Evolutionary conservation across 1,284 basidiomycete species (phyloP).

Genomic region (Lignosus rhinocerotis): DNA sequence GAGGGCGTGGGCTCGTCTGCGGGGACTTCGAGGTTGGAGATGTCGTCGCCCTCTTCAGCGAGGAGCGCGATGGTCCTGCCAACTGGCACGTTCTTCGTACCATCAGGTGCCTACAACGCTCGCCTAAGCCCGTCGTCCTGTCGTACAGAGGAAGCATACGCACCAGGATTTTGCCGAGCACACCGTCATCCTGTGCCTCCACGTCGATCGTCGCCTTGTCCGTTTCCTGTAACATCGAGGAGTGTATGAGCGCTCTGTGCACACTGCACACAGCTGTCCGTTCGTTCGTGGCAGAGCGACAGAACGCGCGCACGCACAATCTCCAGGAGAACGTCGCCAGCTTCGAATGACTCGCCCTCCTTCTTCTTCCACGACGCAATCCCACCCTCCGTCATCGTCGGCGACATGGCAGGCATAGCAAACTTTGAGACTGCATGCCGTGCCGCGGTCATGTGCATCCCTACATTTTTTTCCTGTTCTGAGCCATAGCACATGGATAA

Average conservation of each 20-base stretch:
- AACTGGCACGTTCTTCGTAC: slow-evolving; percentile 84
- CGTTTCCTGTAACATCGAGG: slow-evolving; percentile 71
- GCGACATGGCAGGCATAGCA: slow-evolving; percentile 95
- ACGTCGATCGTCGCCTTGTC: slow-evolving; percentile 99
- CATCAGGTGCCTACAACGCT: slow-evolving; percentile 65
- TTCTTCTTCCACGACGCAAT: slow-evolving; percentile 92
- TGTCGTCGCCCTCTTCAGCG: slow-evolving; percentile 96
- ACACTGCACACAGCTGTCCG: not conserved
- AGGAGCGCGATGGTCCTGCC: slow-evolving; percentile 89
- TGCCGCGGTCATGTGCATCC: slow-evolving; percentile 54
- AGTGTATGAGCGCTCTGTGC: slow-evolving; percentile 1
- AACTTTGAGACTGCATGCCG: slow-evolving; percentile 70
- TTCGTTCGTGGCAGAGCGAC: not conserved
- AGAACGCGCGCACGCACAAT: slow-evolving; percentile 61
- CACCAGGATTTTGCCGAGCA: slow-evolving; percentile 92
- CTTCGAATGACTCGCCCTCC: slow-evolving; percentile 82
- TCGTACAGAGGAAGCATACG: slow-evolving; percentile 27
- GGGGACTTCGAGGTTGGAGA: slow-evolving; percentile 81
- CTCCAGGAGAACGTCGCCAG: slow-evolving; percentile 92
- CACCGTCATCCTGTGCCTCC: slow-evolving; percentile 96
- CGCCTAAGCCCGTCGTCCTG: not conserved
- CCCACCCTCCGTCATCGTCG: slow-evolving; percentile 98
- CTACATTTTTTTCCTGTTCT: slow-evolving; percentile 35
- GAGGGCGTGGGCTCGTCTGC: slow-evolving; percentile 41
- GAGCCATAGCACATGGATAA: not conserved